Evolutionary conservation across 768 basidiomycete genomes (phyloP).

Genomic region (Pholiota molesta): DNA sequence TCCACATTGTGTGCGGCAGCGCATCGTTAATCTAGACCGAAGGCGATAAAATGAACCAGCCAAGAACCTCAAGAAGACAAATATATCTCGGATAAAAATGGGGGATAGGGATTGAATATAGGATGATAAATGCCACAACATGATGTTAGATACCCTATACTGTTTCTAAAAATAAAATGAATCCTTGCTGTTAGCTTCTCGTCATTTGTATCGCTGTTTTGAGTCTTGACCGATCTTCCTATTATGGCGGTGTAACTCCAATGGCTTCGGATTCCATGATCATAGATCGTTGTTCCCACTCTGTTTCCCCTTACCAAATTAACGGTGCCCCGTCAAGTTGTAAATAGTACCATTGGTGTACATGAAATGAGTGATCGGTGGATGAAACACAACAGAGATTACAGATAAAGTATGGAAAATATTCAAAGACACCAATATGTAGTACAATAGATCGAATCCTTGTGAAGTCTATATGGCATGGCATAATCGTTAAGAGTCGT

Average conservation of each 20-base stretch:
- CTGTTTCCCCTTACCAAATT: constrained; percentile 1
- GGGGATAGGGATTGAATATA: background rate
- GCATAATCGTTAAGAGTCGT: background rate
- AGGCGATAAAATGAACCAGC: background rate
- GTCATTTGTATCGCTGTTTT: background rate
- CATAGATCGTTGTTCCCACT: constrained; percentile 3
- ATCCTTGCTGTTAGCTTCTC: too few relatives aligned
- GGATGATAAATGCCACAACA: background rate
- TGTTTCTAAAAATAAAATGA: background rate
- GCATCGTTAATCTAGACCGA: background rate
- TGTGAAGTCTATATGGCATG: background rate
- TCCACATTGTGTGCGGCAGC: background rate
- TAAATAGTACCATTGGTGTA: background rate
- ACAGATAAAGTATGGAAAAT: background rate
- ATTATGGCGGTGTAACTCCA: background rate
- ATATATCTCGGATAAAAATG: constrained; percentile 1
- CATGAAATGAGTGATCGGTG: background rate
- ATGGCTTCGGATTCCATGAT: background rate
- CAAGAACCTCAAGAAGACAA: background rate
- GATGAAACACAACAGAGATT: background rate
- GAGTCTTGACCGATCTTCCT: background rate
- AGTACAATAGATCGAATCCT: background rate
- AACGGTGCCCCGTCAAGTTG: background rate
- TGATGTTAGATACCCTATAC: background rate
- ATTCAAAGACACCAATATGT: background rate